A percentile compares a stretch with the other conserved stretches of the same genome.
phyloP scores from a whole-genome alignment of 2,329 filamentous ascomycete species.

The Coniochaeta hoffmannii region DNA sequence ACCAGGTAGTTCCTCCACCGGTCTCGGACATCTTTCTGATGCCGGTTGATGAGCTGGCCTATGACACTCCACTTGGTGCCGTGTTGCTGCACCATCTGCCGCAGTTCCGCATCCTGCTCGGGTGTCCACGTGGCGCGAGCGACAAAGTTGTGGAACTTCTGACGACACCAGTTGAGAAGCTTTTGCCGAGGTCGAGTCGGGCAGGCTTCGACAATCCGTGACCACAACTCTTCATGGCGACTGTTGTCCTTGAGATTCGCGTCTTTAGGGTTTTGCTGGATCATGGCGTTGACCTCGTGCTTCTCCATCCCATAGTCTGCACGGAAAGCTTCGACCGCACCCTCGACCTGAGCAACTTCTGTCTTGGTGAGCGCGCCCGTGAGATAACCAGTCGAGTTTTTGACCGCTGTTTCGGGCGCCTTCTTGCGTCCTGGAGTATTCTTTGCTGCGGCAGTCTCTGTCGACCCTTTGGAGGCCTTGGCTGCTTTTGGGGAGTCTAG shows the following conservation, averaged over 20 bases:
- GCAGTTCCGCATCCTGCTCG: conserved; percentile 51
- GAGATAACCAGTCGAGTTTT: neutral
- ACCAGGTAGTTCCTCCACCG: conserved; percentile 62
- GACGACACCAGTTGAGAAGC: conserved; percentile 49
- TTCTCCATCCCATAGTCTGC: conserved; percentile 8
- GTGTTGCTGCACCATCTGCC: conserved; percentile 34
- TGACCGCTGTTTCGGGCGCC: neutral
- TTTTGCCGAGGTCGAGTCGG: conserved; percentile 44
- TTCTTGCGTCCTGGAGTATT: neutral
- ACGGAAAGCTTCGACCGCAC: neutral
- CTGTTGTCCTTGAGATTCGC: conserved; percentile 8
- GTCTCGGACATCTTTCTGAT: conserved; percentile 59
- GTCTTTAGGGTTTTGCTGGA: conserved; percentile 13
- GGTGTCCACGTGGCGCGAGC: conserved; percentile 51
- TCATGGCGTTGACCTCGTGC: conserved; percentile 11
- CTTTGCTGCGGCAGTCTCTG: neutral
- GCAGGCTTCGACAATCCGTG: conserved; percentile 35
- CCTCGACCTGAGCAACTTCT: neutral
- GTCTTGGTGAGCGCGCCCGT: neutral
- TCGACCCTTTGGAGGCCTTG: neutral
- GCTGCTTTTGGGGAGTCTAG: neutral
- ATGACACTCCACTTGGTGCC: conserved; percentile 56
- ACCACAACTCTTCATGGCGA: conserved; percentile 40
- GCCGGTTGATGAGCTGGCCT: conserved; percentile 53
- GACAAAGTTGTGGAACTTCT: conserved; percentile 59